Percentiles rank a stretch among this genome's conserved stretches.
Conservation (phyloP, 768 basidiomycete genomes). For the Naganishia vishniacii region DNA sequence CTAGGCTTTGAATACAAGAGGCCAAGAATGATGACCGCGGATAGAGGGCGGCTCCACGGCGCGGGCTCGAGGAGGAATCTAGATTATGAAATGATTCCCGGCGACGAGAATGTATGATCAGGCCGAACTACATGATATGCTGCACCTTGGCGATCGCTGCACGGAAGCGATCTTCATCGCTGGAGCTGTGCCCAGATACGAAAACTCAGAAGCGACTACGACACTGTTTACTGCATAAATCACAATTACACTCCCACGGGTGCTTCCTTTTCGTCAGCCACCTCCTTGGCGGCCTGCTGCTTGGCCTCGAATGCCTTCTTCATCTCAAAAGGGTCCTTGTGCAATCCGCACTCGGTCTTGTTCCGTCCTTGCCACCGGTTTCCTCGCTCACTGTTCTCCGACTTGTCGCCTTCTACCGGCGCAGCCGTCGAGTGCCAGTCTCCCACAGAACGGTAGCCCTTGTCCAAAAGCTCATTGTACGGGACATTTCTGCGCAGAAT, state of each 20-base stretch:
- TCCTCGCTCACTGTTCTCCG: slow-evolving; percentile 70
- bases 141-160: no score
- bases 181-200: no score
- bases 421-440: slow-evolving; percentile 91
- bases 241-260: neutral
- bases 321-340: slow-evolving; percentile 75
- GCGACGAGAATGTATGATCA: slow-evolving; percentile 17
- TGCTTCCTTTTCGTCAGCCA: slow-evolving; percentile 9
- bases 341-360: slow-evolving; percentile 94
- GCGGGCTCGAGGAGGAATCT: neutral
- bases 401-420: slow-evolving; percentile 52
- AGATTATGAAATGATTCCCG: slow-evolving; percentile 4
- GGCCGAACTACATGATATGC: neutral
- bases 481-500: slow-evolving; percentile 59
- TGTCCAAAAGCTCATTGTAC: slow-evolving; percentile 74
- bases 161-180: no score
- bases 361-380: slow-evolving; percentile 81
- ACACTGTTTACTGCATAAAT: neutral
- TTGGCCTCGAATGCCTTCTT: slow-evolving; percentile 47
- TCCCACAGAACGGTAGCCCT: slow-evolving; percentile 91
- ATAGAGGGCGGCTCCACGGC: neutral
- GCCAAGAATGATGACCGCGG: neutral
- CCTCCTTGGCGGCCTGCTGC: slow-evolving; percentile 21
- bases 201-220: neutral
- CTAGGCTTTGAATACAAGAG: slow-evolving; percentile 3